Percentiles rank a stretch among this genome's conserved stretches.
These are phyloP conservation scores for Canna indica DNA, from an alignment of 176 grass and related monocot genomes.

Conservation along the genomic window DNA sequence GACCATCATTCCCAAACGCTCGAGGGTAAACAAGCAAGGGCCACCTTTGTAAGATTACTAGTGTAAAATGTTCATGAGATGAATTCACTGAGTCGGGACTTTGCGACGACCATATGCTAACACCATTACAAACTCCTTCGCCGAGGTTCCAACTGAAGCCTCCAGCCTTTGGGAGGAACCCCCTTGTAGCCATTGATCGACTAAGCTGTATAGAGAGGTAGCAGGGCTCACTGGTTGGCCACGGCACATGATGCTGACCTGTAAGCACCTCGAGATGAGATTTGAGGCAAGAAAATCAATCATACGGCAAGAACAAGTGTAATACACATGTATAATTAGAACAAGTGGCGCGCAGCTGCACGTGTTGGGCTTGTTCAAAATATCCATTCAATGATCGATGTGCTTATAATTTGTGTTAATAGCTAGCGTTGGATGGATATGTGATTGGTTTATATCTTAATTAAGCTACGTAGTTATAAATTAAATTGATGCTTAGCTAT, in stretches of 20 bases:
- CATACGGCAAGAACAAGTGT: background rate
- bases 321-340: background rate
- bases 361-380: too few relatives aligned
- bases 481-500: too few relatives aligned
- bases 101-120: constrained; percentile 52
- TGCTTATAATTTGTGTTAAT: too few relatives aligned
- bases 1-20: background rate
- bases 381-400: too few relatives aligned
- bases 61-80: background rate
- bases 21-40: background rate
- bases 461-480: too few relatives aligned
- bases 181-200: constrained; percentile 43
- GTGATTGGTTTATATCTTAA: too few relatives aligned
- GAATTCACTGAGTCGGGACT: background rate
- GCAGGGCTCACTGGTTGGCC: constrained; percentile 41
- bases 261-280: background rate
- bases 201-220: constrained; percentile 38
- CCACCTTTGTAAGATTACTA: background rate
- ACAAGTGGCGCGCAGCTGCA: too few relatives aligned
- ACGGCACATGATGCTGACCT: constrained; percentile 70
- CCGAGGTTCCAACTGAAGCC: constrained; percentile 30
- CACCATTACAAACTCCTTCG: constrained; percentile 77
- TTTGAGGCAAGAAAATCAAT: background rate
- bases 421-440: too few relatives aligned
- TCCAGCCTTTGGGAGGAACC: constrained; percentile 21